phyloP scores from a whole-genome alignment of 345 rosid genomes.

The Populus nigra region DNA sequence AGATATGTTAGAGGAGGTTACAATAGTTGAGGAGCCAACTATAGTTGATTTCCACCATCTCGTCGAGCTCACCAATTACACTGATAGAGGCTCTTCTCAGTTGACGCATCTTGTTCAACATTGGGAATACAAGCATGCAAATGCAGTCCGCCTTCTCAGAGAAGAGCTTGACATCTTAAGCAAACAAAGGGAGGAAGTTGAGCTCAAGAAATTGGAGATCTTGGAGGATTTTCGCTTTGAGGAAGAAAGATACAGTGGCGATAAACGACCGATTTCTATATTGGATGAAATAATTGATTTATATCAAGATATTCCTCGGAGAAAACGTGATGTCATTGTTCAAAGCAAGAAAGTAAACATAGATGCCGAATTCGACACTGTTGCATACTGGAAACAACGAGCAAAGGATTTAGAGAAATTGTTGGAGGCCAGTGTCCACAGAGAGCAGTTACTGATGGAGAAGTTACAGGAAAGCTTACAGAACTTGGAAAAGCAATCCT shows the following conservation, averaged over 20 bases:
- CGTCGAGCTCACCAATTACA: constrained; percentile 49
- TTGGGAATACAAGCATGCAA: constrained; percentile 82
- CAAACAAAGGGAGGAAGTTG: constrained; percentile 77
- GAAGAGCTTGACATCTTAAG: constrained; percentile 81
- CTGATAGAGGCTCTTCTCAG: constrained; percentile 79
- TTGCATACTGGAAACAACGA: constrained; percentile 75
- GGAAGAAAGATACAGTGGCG: constrained; percentile 46
- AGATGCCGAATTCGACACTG: constrained; percentile 67
- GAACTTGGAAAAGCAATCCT: constrained; percentile 61
- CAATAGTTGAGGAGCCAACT: constrained; percentile 45
- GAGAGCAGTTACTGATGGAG: constrained; percentile 65
- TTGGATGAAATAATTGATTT: constrained; percentile 50
- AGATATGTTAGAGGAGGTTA: constrained; percentile 87
- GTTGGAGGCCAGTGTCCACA: constrained; percentile 69
- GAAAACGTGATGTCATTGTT: constrained; percentile 48
- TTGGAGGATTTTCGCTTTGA: constrained; percentile 85
- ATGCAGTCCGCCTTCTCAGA: constrained; percentile 65
- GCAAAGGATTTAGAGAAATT: constrained; percentile 54
- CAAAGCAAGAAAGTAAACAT: constrained; percentile 58
- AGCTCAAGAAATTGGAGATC: constrained; percentile 78
- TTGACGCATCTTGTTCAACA: constrained; percentile 75
- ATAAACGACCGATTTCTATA: constrained; percentile 61
- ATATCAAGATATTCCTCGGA: constrained; percentile 51
- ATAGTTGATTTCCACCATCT: constrained; percentile 69
- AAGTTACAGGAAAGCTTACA: constrained; percentile 67